Evolutionary conservation across 805 yeast species (phyloP).

Genomic region (Saturnispora ahearnii): DNA sequence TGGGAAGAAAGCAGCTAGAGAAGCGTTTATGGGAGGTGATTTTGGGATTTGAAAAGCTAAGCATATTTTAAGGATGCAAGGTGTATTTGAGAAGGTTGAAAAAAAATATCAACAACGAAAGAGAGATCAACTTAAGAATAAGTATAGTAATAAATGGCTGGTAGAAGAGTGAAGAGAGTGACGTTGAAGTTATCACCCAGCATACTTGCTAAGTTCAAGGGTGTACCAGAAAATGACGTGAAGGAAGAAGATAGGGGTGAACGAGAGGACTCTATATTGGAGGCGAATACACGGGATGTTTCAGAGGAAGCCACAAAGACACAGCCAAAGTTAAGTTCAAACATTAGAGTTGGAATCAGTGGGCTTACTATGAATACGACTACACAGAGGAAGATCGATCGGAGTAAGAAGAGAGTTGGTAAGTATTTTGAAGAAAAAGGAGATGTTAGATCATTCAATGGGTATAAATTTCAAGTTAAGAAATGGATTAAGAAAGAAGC

Average conservation of each 20-base stretch:
- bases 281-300: not conserved
- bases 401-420: slow-evolving; percentile 9
- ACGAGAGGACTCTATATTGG: not conserved
- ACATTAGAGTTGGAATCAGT: slow-evolving; percentile 16
- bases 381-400: slow-evolving; percentile 22
- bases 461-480: slow-evolving; percentile 1
- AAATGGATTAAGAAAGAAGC: not conserved
- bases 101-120: not conserved
- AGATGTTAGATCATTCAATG: slow-evolving; percentile 12
- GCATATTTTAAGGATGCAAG: not conserved
- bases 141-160: not conserved
- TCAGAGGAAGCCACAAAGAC: slow-evolving; percentile 1
- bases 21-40: slow-evolving; percentile 55
- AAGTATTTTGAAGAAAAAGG: slow-evolving; percentile 10
- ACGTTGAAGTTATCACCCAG: slow-evolving; percentile 13
- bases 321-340: slow-evolving; percentile 6
- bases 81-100: not conserved
- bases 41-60: slow-evolving; percentile 47
- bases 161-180: slow-evolving; percentile 6
- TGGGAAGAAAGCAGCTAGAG: slow-evolving; percentile 50
- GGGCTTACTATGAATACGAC: slow-evolving; percentile 22
- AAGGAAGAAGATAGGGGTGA: not conserved
- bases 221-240: not conserved
- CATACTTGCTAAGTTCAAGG: not conserved
- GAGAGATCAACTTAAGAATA: no score